Evolutionary conservation across 169 alveolate genomes (phyloP), one percentile per base, ranked within the genome.

Genomic region (Theileria sp.): DNA sequence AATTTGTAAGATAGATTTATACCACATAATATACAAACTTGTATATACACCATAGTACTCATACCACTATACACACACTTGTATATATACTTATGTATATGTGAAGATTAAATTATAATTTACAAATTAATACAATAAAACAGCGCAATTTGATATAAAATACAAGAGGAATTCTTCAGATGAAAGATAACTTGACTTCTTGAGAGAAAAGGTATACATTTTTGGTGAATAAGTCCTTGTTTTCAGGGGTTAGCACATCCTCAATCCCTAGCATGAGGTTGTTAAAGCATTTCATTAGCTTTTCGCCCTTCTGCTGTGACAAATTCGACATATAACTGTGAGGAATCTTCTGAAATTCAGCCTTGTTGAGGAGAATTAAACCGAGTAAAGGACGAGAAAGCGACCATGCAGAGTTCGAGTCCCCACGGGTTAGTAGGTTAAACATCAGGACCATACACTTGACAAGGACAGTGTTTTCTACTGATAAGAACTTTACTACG

Each of bases 371-470:
- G 44, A 95, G 81, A 44, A 95, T 94, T 84, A 95, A 79, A 4
- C 97, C 98, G 75, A 95, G 86, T 36, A 95, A 79, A n/a, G 97
- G 97, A 32, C 97, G 86, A 32, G 97, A 94, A 80, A 95, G 87
- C 64, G 95, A 87, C 97, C 97, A 95, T 50, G 97, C 92, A 64
- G 93, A 82, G 51, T 93, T 88, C 74, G 93, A 91, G 61, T 94
- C 96, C 56, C 97, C 97, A 25, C 90, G 77, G 65, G 77, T 44
- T 15, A 84, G 83, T 26, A 84, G 78, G 79, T 84, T 84, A 32
- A 84, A 84, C 32, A 84, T 84, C 74, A 84, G 26, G 61, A 77
- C 77, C 90, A 84, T 77, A 26, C 75, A 78, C 44, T 80, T 76
- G 6, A 68, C 38, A 26, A 84, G 72, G 58, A 79, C 61, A n/a